Evolutionary conservation across 2,329 filamentous ascomycete genomes (phyloP).

Genomic region (Fusarium hainanense): DNA sequence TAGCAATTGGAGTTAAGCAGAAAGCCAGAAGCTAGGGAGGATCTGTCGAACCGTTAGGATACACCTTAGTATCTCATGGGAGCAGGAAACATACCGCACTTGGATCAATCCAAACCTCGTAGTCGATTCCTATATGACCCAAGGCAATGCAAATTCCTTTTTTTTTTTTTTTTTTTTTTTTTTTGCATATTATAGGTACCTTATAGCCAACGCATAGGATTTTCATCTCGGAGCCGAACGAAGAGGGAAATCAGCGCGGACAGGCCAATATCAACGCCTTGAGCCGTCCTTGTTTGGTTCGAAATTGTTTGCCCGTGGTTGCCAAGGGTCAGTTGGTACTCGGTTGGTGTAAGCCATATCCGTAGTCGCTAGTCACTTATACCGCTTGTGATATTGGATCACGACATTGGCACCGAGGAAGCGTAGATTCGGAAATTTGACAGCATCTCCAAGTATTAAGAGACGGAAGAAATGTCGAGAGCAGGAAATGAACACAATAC

Average conservation of each 20-base stretch:
- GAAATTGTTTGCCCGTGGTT: constrained; percentile 9
- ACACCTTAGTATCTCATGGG: not conserved
- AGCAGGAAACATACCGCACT: not conserved
- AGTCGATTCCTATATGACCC: not conserved
- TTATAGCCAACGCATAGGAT: not conserved
- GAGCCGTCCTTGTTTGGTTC: not conserved
- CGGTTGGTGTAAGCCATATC: constrained; percentile 2
- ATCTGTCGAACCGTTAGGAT: constrained; percentile 6
- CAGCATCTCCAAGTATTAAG: not conserved
- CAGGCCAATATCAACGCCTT: too few relatives aligned
- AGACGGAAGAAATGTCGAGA: not conserved
- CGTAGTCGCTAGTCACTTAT: constrained; percentile 6
- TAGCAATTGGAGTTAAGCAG: not conserved
- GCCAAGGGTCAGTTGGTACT: constrained; percentile 7
- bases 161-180: not conserved
- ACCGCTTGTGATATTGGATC: constrained; percentile 10
- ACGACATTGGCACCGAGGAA: not conserved
- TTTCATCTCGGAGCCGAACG: not conserved
- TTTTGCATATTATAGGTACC: not conserved
- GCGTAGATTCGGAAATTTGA: not conserved
- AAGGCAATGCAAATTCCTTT: not conserved
- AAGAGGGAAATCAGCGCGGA: not conserved
- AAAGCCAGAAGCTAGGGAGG: not conserved
- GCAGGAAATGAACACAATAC: not conserved
- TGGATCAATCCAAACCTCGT: not conserved